A percentile compares a stretch with the other conserved stretches of the same genome.
Conservation (phyloP, 495 filamentous ascomycete genomes). For the Tuber borchii region DNA sequence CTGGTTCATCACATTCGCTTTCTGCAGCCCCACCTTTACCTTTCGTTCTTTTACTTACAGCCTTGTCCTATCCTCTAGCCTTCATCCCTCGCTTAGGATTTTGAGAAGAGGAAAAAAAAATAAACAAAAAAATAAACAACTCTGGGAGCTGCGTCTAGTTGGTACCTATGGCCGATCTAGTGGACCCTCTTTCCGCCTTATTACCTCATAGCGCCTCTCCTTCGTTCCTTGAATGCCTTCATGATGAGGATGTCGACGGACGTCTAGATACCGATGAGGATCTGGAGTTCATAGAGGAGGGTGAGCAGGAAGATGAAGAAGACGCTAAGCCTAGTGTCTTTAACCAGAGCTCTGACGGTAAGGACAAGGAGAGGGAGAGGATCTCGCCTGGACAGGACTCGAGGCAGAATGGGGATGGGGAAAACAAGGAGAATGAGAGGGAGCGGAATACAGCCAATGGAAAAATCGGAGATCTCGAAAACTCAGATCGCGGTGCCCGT, state of each 20-base stretch:
- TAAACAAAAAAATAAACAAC: background rate
- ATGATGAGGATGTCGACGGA: slow-evolving; percentile 25
- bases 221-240: slow-evolving; percentile 17
- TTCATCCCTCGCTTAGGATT: background rate
- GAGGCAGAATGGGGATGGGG: slow-evolving; percentile 4
- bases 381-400: slow-evolving; percentile 2
- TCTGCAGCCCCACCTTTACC: background rate
- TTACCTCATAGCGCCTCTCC: background rate
- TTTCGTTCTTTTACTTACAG: background rate
- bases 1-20: background rate
- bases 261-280: slow-evolving; percentile 33
- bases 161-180: slow-evolving; percentile 14
- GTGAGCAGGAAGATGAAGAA: slow-evolving; percentile 14
- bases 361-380: background rate
- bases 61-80: background rate
- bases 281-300: slow-evolving; percentile 21
- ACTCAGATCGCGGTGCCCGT: background rate
- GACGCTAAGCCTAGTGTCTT: slow-evolving; percentile 8
- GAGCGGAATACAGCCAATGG: background rate
- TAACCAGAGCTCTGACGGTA: background rate
- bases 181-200: background rate
- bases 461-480: background rate
- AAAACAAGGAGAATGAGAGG: background rate
- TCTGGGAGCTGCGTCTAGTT: background rate
- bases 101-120: background rate